Percentiles rank a stretch among this genome's conserved stretches.
Conservation (phyloP, 495 filamentous ascomycete genomes). For the Penicillium pancosmium region DNA sequence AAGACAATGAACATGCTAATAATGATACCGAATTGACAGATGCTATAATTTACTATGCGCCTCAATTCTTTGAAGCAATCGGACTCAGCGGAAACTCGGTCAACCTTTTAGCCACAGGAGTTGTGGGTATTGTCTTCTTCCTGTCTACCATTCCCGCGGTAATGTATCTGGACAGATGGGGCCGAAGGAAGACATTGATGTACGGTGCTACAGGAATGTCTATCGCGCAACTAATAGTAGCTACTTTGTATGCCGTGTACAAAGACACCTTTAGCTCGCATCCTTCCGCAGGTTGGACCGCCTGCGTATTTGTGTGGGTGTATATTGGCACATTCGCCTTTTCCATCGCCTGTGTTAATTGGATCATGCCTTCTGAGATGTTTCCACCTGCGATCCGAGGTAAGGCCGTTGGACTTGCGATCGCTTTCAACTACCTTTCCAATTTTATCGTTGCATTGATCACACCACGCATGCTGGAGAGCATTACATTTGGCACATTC, state of each 20-base stretch:
- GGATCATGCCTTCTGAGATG: conserved; percentile 52
- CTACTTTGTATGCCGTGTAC: conserved; percentile 54
- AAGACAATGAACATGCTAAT: background rate
- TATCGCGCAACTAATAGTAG: conserved; percentile 68
- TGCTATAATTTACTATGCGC: conserved; percentile 35
- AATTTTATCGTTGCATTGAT: conserved; percentile 50
- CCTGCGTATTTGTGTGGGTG: conserved; percentile 64
- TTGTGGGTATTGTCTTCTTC: conserved; percentile 40
- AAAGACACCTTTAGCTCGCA: conserved; percentile 22
- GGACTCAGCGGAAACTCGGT: conserved; percentile 35
- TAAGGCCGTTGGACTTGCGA: conserved; percentile 10
- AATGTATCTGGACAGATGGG: conserved; percentile 64
- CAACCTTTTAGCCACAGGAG: conserved; percentile 42
- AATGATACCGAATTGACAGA: background rate
- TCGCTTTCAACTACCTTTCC: conserved; percentile 33
- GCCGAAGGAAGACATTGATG: conserved; percentile 61
- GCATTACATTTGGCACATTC: conserved; percentile 46
- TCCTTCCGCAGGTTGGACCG: conserved; percentile 42
- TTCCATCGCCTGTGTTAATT: conserved; percentile 43
- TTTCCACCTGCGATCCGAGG: conserved; percentile 9
- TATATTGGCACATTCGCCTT: conserved; percentile 68
- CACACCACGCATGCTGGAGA: conserved; percentile 36
- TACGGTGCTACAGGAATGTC: conserved; percentile 64
- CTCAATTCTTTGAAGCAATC: conserved; percentile 41
- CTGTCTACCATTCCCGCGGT: conserved; percentile 52